Base-by-base conservation (phyloP, 2,329 filamentous ascomycete genomes). In the Dryadomyces quercus-mongolicae region DNA sequence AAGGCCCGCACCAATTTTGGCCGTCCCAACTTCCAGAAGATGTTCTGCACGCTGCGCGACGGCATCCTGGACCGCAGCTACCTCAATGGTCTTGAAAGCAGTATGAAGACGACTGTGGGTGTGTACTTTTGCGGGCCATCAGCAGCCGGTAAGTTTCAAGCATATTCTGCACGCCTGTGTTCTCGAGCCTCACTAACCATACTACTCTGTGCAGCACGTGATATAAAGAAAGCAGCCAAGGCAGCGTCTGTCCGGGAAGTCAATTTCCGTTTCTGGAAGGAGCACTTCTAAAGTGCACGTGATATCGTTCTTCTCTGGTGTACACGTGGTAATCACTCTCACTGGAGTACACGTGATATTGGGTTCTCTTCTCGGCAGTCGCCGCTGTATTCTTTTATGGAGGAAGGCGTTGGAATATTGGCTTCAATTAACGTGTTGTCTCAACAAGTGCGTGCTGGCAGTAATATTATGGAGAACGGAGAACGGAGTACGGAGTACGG, bases 121-220 rank as follows among this genome's bases (percentile, higher is more conserved):
- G 92, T 98, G 20, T 98, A 98, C 73, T 97, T 97, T 70, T 98
- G 93, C 68, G 93, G 93, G 56, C 91, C 91, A 22, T 93, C 87
- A 59, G 77, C 77, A 60, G 77, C 78, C 63, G 78, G 77, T 80
- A 69, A 68, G 75, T 72, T 20, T 18, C 20, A 20, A 3, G 7
- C 16, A 34, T 56, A n/a, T n/a, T n/a, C 46, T 34, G 16, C 10
- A 3, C 31, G 3, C 4, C 34, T 4, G 9, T 20, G 21, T 20
- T 2, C 8, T 21, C 9, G n/a, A 42, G 5, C 13, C 18, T 13
- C 44, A 49, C 70, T 76, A 66, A 76, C 66, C 40, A n/a, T 49
- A 49, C 47, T 49, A 49, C 47, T 79, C 25, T 31, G 25, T 31
- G n/a, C n/a, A 71, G 92, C 92, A 7, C 80, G 90, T 60, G 82